Evolutionary conservation across 768 basidiomycete genomes (phyloP).

Genomic region (Artomyces pyxidatus): DNA sequence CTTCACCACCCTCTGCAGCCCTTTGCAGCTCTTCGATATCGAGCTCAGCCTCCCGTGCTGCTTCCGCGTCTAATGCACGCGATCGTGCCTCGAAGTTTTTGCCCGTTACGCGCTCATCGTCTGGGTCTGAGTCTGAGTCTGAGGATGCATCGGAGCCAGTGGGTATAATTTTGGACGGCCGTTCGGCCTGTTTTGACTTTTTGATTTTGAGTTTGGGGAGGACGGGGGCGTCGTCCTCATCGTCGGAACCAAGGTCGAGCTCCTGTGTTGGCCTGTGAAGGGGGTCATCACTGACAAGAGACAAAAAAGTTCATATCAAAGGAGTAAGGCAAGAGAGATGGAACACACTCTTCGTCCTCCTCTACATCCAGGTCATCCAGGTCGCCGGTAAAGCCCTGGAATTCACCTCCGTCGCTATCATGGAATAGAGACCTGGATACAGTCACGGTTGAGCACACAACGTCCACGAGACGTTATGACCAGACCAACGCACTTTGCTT

Average conservation of each 20-base stretch:
- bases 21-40: constrained; percentile 59
- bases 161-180: constrained; percentile 41
- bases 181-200: constrained; percentile 46
- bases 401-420: constrained; percentile 35
- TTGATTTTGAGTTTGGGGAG: constrained; percentile 26
- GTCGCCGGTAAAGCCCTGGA: constrained; percentile 31
- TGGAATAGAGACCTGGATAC: constrained; percentile 42
- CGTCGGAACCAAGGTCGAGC: constrained; percentile 57
- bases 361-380: constrained; percentile 45
- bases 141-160: constrained; percentile 43
- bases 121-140: constrained; percentile 40
- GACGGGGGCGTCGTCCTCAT: constrained; percentile 37
- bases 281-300: constrained; percentile 37
- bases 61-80: constrained; percentile 62
- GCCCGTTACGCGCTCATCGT: constrained; percentile 53
- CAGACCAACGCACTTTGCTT: constrained; percentile 29
- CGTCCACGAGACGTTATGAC: constrained; percentile 2
- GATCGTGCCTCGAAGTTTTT: constrained; percentile 80
- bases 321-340: constrained; percentile 4
- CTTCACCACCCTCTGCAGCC: constrained; percentile 41
- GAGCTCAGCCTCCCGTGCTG: constrained; percentile 58
- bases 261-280: constrained; percentile 46
- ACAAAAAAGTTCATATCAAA: not conserved
- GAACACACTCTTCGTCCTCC: constrained; percentile 35
- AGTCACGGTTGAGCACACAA: no score